These are phyloP conservation scores for Phytophthora niederhauseri DNA, from an alignment of 352 stramenopile genomes.

Conservation along the genomic window DNA sequence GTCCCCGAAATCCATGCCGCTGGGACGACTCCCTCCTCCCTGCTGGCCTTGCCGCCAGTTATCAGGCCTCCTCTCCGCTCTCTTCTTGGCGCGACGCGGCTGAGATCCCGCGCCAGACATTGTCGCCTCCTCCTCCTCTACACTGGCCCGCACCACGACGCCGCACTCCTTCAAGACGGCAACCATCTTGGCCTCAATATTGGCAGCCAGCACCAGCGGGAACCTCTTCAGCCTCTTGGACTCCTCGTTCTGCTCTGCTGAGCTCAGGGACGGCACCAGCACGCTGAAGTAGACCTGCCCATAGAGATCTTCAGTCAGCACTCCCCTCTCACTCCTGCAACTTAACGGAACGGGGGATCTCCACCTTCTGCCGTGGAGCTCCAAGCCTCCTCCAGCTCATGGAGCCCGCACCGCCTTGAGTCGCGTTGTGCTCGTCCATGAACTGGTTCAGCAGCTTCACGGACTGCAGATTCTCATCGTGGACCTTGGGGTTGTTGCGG, in stretches of 20 bases:
- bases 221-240: slow-evolving; percentile 50
- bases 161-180: slow-evolving; percentile 59
- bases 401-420: slow-evolving; percentile 15
- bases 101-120: slow-evolving; percentile 1
- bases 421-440: slow-evolving; percentile 56
- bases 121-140: slow-evolving; percentile 6
- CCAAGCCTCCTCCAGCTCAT: slow-evolving; percentile 12
- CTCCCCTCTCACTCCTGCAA: neutral
- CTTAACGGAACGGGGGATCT: neutral
- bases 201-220: slow-evolving; percentile 44
- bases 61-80: slow-evolving; percentile 8
- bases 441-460: slow-evolving; percentile 79
- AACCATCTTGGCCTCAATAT: slow-evolving; percentile 57
- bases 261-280: slow-evolving; percentile 25
- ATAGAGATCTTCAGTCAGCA: slow-evolving; percentile 2
- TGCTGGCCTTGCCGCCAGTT: slow-evolving; percentile 18
- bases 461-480: slow-evolving; percentile 74
- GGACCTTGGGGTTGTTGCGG: slow-evolving; percentile 54
- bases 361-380: slow-evolving; percentile 26
- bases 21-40: slow-evolving; percentile 8
- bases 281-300: slow-evolving; percentile 46
- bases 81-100: slow-evolving; percentile 13
- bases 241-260: neutral
- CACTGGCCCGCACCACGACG: slow-evolving; percentile 28
- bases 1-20: slow-evolving; percentile 62